Base-by-base conservation (phyloP, 2,329 filamentous ascomycete genomes). In the Atkinsonella texensis region DNA sequence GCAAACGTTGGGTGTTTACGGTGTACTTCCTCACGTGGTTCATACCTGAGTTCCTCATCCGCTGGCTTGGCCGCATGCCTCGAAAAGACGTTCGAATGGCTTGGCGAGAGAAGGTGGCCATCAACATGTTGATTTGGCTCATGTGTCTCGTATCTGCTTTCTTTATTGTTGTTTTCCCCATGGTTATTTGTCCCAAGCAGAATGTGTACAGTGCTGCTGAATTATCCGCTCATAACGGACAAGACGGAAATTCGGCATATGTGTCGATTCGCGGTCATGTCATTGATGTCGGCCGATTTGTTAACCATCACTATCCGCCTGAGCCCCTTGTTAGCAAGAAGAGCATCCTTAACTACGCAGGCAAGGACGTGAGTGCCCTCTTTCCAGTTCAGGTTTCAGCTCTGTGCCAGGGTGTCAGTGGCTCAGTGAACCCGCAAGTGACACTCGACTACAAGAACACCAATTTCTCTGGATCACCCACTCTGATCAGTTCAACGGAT, bases 101-200 rank as follows among this genome's bases (percentile, higher is more conserved):
- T 0, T 98, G 93, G 93, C 80, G 93, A 63, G 93, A 98, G 68
- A 98, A 98, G 75, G 67, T 98, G 53, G 91, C 93, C 50, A 98
- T 98, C 76, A 98, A 98, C 73, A 76, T 98, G 66, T 78, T 97
- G 63, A 98, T 98, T 65, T 98, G 94, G 93, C 72, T 91, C 52
- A 80, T 78, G 64, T 97, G 91, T 70, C 73, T 71, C 15, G 68
- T 87, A 47, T 82, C 87, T 31, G 79, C 85, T 52, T 98, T 98
- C 74, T 86, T 98, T 74, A 89, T 97, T 62, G 77, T 97, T 54
- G 77, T 83, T 51, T 94, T 98, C 63, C 94, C 94, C 1, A 72
- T 76, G 58, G 70, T 97, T 56, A 89, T 98, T 62, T 98, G 93
- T 68, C 93, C 93, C 0, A 91, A 76, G 18, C 93, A 98, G 65